Evolutionary conservation across 1,284 basidiomycete genomes (phyloP), one percentile per base, ranked within the genome.

Genomic region (Marasmius oreades): DNA sequence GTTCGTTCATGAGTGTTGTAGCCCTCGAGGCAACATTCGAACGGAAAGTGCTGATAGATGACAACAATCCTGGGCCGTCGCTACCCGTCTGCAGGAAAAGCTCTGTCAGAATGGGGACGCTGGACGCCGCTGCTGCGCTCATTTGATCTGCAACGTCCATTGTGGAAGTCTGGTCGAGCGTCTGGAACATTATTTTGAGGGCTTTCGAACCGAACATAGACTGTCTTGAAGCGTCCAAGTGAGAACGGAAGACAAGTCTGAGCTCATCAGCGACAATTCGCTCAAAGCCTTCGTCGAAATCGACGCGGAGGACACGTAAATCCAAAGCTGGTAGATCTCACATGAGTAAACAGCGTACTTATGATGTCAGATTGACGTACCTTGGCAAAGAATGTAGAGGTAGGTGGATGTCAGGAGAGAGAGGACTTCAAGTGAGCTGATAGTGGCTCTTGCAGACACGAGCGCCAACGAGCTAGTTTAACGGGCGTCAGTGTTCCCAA

Each of bases 391-490:
- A 54, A 82, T 72, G 67, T 89, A 90, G 28, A 93, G 75, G 68
- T 92, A 92, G 7, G 86, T 85, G 7, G 91, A 80, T 6, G 81
- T 82, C 46, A 93, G 72, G 62, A 92, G 77, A 8, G 88, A 84
- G 36, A 92, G 73, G 3, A 92, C 87, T 58, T 94, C 90, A 6
- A 92, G 73, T 2, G 91, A 81, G 58, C 80, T 83, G 62, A 92
- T 74, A 0, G 92, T 92, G 34, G 88, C 88, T 36, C 92, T 84
- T 20, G 85, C 89, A 33, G 89, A 90, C 55, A 93, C 84, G 57
- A 93, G 76, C 0, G 91, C 91, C 53, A 93, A 75, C 6, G 90
- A 92, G 68, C 89, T 92, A n/a, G n/a, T n/a, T n/a, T n/a, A n/a
- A n/a, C n/a, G n/a, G n/a, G n/a, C n/a, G n/a, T n/a, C n/a, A n/a